phyloP scores from a whole-genome alignment of 805 yeast genomes.

The Candida sphagnicola region DNA sequence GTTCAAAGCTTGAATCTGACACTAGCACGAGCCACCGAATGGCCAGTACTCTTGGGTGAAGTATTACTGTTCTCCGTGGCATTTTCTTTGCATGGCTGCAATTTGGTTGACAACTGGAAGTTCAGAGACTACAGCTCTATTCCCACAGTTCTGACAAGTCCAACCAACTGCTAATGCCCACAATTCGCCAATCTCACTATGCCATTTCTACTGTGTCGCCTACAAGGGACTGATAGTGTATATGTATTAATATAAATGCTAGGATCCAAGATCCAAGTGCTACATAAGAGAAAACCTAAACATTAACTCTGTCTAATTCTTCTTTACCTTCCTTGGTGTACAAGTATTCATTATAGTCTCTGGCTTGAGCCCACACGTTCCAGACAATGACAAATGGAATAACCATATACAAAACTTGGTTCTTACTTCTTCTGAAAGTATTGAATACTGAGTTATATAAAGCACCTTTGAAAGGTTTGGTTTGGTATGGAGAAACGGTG shows the following conservation, averaged over 20 bases:
- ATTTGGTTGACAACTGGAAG: too few relatives aligned
- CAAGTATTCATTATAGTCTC: conserved; percentile 87
- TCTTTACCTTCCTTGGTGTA: conserved; percentile 98
- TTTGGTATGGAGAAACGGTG: conserved; percentile 91
- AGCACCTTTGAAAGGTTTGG: conserved; percentile 85
- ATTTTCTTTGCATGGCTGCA: too few relatives aligned
- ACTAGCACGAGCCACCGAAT: too few relatives aligned
- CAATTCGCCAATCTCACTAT: too few relatives aligned
- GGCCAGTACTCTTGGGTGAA: too few relatives aligned
- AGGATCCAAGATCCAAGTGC: background rate
- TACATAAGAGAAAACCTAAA: conserved; percentile 17
- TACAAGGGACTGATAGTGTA: background rate
- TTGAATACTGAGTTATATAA: conserved; percentile 85
- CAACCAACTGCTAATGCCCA: too few relatives aligned
- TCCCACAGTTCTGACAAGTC: too few relatives aligned
- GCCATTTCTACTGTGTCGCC: too few relatives aligned
- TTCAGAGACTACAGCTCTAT: too few relatives aligned
- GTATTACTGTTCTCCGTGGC: too few relatives aligned
- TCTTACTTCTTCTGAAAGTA: conserved; percentile 88
- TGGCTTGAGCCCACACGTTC: conserved; percentile 82
- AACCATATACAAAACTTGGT: conserved; percentile 73
- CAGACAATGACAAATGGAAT: conserved; percentile 79
- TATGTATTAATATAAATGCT: background rate
- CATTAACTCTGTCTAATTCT: conserved; percentile 72
- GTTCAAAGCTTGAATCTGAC: too few relatives aligned